phyloP scores from a whole-genome alignment of 1,284 basidiomycete species.

The Bondarzewia mesenterica region DNA sequence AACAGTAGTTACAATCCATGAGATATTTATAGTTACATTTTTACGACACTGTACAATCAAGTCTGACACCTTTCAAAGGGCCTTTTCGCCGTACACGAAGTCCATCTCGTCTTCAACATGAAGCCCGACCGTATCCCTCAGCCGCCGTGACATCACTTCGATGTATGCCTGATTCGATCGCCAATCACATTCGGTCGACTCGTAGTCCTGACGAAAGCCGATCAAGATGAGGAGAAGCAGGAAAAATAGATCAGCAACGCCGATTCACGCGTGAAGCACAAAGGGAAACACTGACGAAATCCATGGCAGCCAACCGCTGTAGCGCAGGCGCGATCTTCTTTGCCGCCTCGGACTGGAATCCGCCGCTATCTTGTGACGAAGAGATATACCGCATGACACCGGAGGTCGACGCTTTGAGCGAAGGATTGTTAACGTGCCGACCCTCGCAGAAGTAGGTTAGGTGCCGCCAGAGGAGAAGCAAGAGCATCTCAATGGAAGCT shows the following conservation, averaged over 20 bases:
- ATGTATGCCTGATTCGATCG: constrained; percentile 55
- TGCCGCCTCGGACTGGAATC: constrained; percentile 48
- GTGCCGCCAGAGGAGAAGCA: constrained; percentile 85
- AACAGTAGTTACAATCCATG: neutral
- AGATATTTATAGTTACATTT: neutral
- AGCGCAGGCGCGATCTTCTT: constrained; percentile 43
- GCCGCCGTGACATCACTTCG: constrained; percentile 59
- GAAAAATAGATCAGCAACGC: neutral
- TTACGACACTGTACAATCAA: neutral
- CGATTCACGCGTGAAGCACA: neutral
- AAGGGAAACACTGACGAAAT: constrained; percentile 33
- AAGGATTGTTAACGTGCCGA: constrained; percentile 27
- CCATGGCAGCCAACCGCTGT: constrained; percentile 39
- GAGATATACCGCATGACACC: constrained; percentile 48
- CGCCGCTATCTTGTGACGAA: constrained; percentile 36
- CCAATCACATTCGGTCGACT: constrained; percentile 32
- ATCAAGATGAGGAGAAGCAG: constrained; percentile 4
- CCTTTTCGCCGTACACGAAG: neutral
- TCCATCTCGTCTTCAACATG: constrained; percentile 27
- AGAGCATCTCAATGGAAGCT: constrained; percentile 78
- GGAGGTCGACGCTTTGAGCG: constrained; percentile 33
- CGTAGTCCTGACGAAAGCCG: constrained; percentile 10
- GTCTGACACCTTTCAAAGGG: neutral
- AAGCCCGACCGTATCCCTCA: constrained; percentile 53
- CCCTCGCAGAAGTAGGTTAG: constrained; percentile 52